phyloP scores from a whole-genome alignment of 495 filamentous ascomycete genomes.

The Hypoxylon subgilvum region DNA sequence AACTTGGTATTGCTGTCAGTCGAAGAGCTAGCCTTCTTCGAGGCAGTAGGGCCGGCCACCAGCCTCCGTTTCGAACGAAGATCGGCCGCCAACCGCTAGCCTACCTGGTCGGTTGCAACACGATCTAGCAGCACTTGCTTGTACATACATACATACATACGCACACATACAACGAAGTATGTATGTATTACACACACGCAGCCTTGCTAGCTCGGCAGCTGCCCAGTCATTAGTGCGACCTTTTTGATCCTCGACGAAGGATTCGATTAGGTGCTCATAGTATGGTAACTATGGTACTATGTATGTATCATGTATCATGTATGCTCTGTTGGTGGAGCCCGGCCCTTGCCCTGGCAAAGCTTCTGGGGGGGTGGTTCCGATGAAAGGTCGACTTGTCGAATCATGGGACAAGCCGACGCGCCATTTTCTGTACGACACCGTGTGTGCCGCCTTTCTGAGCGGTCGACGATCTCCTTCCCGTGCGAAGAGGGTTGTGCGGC shows the following conservation, averaged over 20 bases:
- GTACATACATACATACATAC: constrained; percentile 14
- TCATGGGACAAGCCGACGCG: constrained; percentile 42
- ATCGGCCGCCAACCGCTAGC: constrained; percentile 44
- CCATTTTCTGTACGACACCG: constrained; percentile 49
- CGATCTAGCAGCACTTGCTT: constrained; percentile 42
- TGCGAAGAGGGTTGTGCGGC: constrained; percentile 34
- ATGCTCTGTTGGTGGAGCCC: constrained; percentile 28
- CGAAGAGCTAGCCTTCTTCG: constrained; percentile 43
- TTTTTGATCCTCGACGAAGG: constrained; percentile 37
- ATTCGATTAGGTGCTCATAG: no score
- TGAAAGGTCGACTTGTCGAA: constrained; percentile 36
- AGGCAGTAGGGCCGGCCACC: constrained; percentile 47
- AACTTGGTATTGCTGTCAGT: constrained; percentile 21
- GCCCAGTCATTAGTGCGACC: constrained; percentile 20
- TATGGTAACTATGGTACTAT: no score
- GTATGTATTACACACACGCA: constrained; percentile 9
- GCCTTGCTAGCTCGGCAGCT: constrained; percentile 33
- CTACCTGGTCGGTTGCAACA: constrained; percentile 43
- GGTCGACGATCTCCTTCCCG: constrained; percentile 37
- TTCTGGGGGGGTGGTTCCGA: constrained; percentile 16
- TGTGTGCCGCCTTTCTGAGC: constrained; percentile 40
- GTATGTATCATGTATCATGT: no score
- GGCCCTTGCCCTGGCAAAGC: constrained; percentile 13
- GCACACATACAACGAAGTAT: not conserved
- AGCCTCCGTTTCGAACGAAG: constrained; percentile 46